These are phyloP conservation scores for Candolleomyces aberdarensis DNA, from an alignment of 768 basidiomycete genomes.

Conservation along the genomic window DNA sequence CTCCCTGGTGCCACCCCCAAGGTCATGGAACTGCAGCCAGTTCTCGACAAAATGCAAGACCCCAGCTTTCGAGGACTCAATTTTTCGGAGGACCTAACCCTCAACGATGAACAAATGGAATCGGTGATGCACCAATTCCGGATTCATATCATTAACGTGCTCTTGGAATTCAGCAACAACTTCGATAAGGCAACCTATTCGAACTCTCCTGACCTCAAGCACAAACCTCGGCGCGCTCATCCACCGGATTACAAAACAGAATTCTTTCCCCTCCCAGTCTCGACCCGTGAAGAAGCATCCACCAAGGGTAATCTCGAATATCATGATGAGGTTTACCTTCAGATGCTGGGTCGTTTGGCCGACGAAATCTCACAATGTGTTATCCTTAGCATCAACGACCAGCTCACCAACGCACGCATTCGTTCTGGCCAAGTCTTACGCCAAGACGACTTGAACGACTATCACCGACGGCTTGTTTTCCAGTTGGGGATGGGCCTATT, in stretches of 20 bases:
- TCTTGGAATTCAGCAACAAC: not conserved
- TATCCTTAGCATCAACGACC: constrained; percentile 20
- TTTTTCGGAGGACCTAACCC: constrained; percentile 3
- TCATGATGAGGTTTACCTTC: constrained; percentile 17
- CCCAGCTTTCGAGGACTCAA: not conserved
- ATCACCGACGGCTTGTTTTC: constrained; percentile 15
- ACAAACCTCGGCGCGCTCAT: constrained; percentile 12
- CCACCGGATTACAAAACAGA: constrained; percentile 19
- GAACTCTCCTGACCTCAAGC: constrained; percentile 6
- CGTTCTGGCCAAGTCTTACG: constrained; percentile 13
- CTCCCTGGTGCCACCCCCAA: not conserved
- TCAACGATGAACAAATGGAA: not conserved
- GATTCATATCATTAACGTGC: constrained; percentile 7
- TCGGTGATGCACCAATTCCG: not conserved
- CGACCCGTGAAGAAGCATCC: constrained; percentile 25
- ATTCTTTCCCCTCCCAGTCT: constrained; percentile 15
- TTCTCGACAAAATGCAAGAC: constrained; percentile 1
- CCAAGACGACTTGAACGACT: constrained; percentile 12
- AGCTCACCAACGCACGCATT: constrained; percentile 18
- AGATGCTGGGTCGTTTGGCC: constrained; percentile 12
- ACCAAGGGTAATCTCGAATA: constrained; percentile 19
- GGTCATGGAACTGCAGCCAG: constrained; percentile 1
- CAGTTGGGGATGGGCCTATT: constrained; percentile 27
- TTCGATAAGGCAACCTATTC: not conserved
- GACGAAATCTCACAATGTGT: constrained; percentile 13